Evolutionary conservation across 768 basidiomycete species (phyloP), one percentile per base, ranked within the genome.

Genomic region (Lyophyllum semitale): DNA sequence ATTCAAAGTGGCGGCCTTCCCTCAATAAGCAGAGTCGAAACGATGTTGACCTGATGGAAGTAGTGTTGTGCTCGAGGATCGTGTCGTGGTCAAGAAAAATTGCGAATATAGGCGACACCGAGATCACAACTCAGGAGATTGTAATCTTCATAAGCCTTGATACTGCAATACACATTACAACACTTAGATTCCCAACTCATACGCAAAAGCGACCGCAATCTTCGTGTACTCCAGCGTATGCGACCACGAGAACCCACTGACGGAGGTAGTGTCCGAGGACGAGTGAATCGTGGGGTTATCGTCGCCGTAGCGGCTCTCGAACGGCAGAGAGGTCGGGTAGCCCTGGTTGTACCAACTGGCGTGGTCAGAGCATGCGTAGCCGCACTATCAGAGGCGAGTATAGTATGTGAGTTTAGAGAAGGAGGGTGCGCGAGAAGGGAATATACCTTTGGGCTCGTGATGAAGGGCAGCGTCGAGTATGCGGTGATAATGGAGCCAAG

Each of bases 351-450:
- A 68, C 84, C 84, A 87, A 20, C 81, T 80, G 23, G 84, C 85
- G 59, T 88, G 87, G 63, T 88, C 87, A 30, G 83, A 84, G 69
- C 88, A 89, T 27, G 84, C 85, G 59, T 88, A 88, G 15, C 83
- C 85, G 64, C 62, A 63, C 59, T 59, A 27, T 33, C 3, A 23
- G 15, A 18, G 4, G 7, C 17, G 33, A 23, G 15, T 20, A 35
- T 42, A 12, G 13, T 29, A 12, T 8, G 38, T 22, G 40, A 37
- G 37, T 20, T 13, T 23, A 15, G 4, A 38, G 18, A 18, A n/a
- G 8, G 3, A 23, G 18, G 22, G 53, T 12, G n/a, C 13, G 18
- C 29, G 41, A n/a, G n/a, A n/a, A 26, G 17, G 48, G 53, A 70
- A 49, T 23, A 68, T 70, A 66, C 77, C 72, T 42, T 71, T 69